These are phyloP conservation scores for Podaxis mareebaensis DNA, from an alignment of 768 basidiomycete species.

Conservation along the genomic window DNA sequence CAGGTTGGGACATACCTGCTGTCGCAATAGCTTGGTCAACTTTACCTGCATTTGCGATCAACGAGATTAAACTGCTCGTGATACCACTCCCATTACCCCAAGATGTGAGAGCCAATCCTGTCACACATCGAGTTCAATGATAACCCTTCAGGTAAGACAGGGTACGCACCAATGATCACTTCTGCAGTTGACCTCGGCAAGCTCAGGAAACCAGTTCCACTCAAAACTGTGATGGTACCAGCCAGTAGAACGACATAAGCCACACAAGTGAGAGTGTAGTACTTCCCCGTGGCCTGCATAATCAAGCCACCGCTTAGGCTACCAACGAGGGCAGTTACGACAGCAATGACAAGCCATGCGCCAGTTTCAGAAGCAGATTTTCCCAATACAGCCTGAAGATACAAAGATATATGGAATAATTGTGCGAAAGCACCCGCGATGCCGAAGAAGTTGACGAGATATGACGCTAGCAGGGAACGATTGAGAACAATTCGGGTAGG, in stretches of 20 bases:
- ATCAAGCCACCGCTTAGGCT: constrained; percentile 52
- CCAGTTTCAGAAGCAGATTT: constrained; percentile 51
- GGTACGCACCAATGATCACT: constrained; percentile 41
- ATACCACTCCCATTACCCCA: constrained; percentile 40
- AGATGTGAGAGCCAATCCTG: constrained; percentile 8
- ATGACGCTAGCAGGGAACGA: constrained; percentile 50
- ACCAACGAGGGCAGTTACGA: constrained; percentile 48
- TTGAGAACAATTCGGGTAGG: constrained; percentile 55
- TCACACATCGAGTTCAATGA: background rate
- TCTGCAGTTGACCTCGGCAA: constrained; percentile 33
- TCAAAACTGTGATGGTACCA: constrained; percentile 36
- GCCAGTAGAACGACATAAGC: constrained; percentile 38
- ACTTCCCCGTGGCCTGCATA: constrained; percentile 61
- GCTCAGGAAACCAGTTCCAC: constrained; percentile 38
- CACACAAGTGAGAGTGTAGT: constrained; percentile 48
- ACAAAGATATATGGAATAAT: constrained; percentile 56
- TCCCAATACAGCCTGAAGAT: constrained; percentile 56
- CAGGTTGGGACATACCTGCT: constrained; percentile 40
- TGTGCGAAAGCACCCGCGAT: constrained; percentile 44
- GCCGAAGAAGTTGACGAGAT: constrained; percentile 61
- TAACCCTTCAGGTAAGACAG: background rate
- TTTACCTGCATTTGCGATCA: constrained; percentile 64
- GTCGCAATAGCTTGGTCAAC: constrained; percentile 67
- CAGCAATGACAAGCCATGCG: constrained; percentile 49
- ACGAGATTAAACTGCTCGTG: constrained; percentile 57